phyloP scores from a whole-genome alignment of 2,329 filamentous ascomycete species.

The Hyphodiscus sp. region DNA sequence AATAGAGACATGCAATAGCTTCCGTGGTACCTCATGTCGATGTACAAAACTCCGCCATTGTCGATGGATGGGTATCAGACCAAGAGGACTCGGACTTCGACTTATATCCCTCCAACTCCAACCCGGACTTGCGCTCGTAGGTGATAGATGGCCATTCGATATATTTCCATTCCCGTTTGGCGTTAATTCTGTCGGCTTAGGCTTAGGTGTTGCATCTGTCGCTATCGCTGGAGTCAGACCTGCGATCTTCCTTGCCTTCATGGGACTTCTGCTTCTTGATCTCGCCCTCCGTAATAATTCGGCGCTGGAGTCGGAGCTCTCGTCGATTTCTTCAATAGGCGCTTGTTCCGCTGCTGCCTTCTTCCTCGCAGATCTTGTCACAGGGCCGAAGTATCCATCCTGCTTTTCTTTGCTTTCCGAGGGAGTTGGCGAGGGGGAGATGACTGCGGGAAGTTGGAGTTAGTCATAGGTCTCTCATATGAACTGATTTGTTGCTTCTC shows the following conservation, averaged over 20 bases:
- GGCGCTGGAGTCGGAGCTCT: constrained; percentile 29
- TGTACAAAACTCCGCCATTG: constrained; percentile 90
- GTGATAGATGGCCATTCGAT: constrained; percentile 65
- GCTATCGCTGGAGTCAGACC: constrained; percentile 46
- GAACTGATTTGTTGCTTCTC: background rate
- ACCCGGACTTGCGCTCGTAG: constrained; percentile 51
- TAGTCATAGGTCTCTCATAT: background rate
- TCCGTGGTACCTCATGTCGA: constrained; percentile 93
- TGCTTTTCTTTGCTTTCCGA: constrained; percentile 48
- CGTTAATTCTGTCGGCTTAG: constrained; percentile 17
- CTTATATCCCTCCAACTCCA: constrained; percentile 85
- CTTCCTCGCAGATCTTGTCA: constrained; percentile 67
- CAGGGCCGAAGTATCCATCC: constrained; percentile 64
- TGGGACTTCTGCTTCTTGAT: constrained; percentile 29
- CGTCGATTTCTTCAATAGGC: constrained; percentile 50
- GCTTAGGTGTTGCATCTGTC: constrained; percentile 29
- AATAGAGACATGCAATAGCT: constrained; percentile 89
- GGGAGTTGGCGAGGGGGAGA: constrained; percentile 77
- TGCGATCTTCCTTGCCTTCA: constrained; percentile 41
- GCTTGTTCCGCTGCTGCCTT: constrained; percentile 51
- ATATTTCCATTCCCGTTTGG: constrained; percentile 11
- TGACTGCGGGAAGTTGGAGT: constrained; percentile 43
- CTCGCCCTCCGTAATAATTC: constrained; percentile 27
- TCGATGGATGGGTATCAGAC: constrained; percentile 89
- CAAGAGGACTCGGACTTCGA: constrained; percentile 84